Base-by-base conservation (phyloP, 441 rosid genomes). In the Jatropha podagrica region DNA sequence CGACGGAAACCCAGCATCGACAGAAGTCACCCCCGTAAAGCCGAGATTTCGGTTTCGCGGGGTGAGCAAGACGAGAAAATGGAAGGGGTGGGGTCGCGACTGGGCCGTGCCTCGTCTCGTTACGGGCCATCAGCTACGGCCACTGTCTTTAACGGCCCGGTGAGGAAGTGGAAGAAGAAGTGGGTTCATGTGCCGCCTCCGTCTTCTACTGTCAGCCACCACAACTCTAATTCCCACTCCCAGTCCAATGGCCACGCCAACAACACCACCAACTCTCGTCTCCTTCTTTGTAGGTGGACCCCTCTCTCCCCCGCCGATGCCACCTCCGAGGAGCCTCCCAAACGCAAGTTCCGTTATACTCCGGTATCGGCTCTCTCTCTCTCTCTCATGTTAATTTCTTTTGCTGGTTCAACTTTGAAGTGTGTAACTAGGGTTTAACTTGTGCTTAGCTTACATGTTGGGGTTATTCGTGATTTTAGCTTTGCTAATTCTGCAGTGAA, bases 51-150 rank as follows among this genome's bases (percentile, higher is more conserved):
- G 51, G 76, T 32, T 66, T 65, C 65, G 12, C 56, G 42, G 59
- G 54, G 49, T 64, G 78, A 60, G 71, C 58, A 56, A 60, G 73
- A 71, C 72, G 38, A 38, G 51, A 44, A 44, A 64, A 95, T 96
- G 97, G 99, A 96, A 84, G 99, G 97, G 76, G 98, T 91, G 56
- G 99, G 99, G 63, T 96, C 92, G 51, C 87, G 97, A 75, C 83
- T 89, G 68, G 99, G 98, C 65, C 92, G 99, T 55, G 86, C 99
- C 6, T 95, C 98, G 65, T 88, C 98, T 15, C 94, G 99, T 69
- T 92, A 91, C 76, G 97, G 97, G 74, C 95, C 96, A 20, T 84
- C 98, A 8, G 65, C 95, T 32, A 74, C 92, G 70, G 65, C 84
- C 4, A 82, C 97, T 62, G 96, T 90, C 56, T 91, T 96, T 83